Evolutionary conservation across 148 eudicot genomes (phyloP).

Genomic region (Amaranthus palmeri): DNA sequence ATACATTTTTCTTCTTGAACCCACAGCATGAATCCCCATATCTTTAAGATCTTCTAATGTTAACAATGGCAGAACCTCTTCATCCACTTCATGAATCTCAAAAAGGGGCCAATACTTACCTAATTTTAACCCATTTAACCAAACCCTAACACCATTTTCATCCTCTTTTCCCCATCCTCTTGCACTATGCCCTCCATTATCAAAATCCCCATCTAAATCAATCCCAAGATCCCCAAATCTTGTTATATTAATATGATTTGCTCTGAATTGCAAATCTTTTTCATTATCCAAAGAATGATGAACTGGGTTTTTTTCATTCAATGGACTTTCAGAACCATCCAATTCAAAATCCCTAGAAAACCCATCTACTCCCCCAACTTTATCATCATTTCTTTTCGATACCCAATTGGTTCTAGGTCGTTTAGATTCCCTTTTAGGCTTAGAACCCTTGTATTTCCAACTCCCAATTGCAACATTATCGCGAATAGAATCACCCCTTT

Average conservation of each 20-base stretch:
- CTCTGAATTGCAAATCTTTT: constrained; percentile 30
- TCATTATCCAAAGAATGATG: constrained; percentile 37
- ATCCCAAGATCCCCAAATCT: constrained; percentile 19
- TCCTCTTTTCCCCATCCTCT: constrained; percentile 21
- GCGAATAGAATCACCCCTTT: constrained; percentile 11
- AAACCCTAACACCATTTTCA: constrained; percentile 46
- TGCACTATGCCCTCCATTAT: constrained; percentile 25
- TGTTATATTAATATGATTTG: constrained; percentile 9
- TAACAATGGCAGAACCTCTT: constrained; percentile 63
- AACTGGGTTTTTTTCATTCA: constrained; percentile 32
- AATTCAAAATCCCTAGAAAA: constrained; percentile 33
- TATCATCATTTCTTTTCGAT: constrained; percentile 18
- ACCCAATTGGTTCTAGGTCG: constrained; percentile 35
- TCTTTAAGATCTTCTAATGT: constrained; percentile 76
- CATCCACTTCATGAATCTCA: constrained; percentile 71
- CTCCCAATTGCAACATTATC: constrained; percentile 33
- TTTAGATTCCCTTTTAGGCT: constrained; percentile 24
- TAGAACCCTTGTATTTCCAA: constrained; percentile 30
- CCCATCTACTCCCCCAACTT: constrained; percentile 24
- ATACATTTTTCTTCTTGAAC: constrained; percentile 62
- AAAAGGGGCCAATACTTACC: constrained; percentile 56
- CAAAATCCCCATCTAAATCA: constrained; percentile 36
- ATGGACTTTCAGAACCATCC: constrained; percentile 10
- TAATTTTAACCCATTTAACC: constrained; percentile 53
- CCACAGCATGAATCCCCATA: constrained; percentile 77